A percentile compares a stretch with the other conserved stretches of the same genome.
Evolutionary conservation across 2,329 filamentous ascomycete genomes (phyloP).

Genomic region (Alternaria consortialis): DNA sequence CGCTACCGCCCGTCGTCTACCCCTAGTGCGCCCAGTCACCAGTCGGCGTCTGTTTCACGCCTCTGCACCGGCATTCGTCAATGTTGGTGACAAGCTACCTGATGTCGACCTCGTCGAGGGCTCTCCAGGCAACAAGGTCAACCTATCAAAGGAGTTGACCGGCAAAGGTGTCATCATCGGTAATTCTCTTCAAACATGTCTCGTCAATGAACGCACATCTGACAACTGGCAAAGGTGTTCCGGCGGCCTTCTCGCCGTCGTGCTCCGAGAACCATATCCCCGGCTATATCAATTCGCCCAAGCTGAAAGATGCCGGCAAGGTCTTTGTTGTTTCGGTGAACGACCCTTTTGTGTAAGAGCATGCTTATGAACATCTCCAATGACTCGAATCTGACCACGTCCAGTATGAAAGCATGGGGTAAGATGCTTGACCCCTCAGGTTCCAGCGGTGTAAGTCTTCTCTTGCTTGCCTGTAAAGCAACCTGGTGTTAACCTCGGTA

Average conservation of each 20-base stretch:
- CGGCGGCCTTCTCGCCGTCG: constrained; percentile 61
- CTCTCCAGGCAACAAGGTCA: constrained; percentile 92
- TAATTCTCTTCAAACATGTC: constrained; percentile 26
- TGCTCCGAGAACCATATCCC: constrained; percentile 80
- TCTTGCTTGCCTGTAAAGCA: neutral
- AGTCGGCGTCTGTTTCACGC: constrained; percentile 66
- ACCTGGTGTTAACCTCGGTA: constrained; percentile 49
- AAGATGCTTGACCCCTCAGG: constrained; percentile 77
- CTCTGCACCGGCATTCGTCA: constrained; percentile 70
- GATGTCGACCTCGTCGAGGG: constrained; percentile 79
- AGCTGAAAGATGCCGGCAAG: constrained; percentile 79
- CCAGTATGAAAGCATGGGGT: constrained; percentile 89
- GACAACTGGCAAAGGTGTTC: constrained; percentile 41
- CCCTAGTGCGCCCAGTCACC: constrained; percentile 31
- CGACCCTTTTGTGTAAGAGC: constrained; percentile 86
- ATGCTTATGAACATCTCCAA: neutral
- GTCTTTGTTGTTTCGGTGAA: constrained; percentile 94
- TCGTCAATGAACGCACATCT: constrained; percentile 11
- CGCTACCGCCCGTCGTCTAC: constrained; percentile 40
- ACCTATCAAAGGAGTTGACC: constrained; percentile 77
- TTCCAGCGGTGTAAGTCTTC: constrained; percentile 75
- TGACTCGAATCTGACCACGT: constrained; percentile 21
- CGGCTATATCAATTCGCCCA: constrained; percentile 81
- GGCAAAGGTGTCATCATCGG: constrained; percentile 80
- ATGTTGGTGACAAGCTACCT: constrained; percentile 82